These are phyloP conservation scores for Hypoxylon rubiginosum DNA, from an alignment of 2,329 filamentous ascomycete genomes.

Conservation along the genomic window DNA sequence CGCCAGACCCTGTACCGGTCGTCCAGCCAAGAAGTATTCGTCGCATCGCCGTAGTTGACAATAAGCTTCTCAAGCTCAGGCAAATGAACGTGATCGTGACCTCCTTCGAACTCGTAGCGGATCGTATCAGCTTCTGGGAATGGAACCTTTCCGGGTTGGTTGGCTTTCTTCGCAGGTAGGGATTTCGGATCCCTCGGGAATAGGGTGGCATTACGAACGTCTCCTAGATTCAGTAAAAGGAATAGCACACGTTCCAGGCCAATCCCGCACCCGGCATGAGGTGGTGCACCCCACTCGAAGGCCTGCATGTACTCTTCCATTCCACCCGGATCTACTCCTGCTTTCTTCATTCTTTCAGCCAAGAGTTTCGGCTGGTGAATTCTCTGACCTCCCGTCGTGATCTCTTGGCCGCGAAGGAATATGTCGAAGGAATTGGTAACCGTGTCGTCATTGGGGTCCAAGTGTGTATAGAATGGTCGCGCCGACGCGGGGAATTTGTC, in stretches of 20 bases:
- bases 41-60: conserved; percentile 94
- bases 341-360: conserved; percentile 80
- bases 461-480: conserved; percentile 92
- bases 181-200: conserved; percentile 93
- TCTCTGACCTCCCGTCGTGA: conserved; percentile 92
- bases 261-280: conserved; percentile 90
- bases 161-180: conserved; percentile 72
- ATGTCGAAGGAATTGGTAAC: conserved; percentile 95
- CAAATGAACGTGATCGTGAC: conserved; percentile 66
- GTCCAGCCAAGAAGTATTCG: conserved; percentile 94
- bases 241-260: conserved; percentile 91
- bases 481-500: conserved; percentile 91
- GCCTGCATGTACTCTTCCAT: conserved; percentile 93
- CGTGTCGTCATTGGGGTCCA: conserved; percentile 67
- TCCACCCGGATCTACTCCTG: conserved; percentile 81
- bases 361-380: conserved; percentile 84
- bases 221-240: conserved; percentile 86
- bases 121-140: conserved; percentile 91
- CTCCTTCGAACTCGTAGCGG: conserved; percentile 65
- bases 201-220: conserved; percentile 88
- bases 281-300: conserved; percentile 89
- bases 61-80: conserved; percentile 89
- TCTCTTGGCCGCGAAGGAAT: conserved; percentile 92
- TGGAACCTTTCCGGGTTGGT: conserved; percentile 67
- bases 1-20: conserved; percentile 91